Evolutionary conservation across 139 green algal genomes (phyloP).

Genomic region (Trebouxia sp.): DNA sequence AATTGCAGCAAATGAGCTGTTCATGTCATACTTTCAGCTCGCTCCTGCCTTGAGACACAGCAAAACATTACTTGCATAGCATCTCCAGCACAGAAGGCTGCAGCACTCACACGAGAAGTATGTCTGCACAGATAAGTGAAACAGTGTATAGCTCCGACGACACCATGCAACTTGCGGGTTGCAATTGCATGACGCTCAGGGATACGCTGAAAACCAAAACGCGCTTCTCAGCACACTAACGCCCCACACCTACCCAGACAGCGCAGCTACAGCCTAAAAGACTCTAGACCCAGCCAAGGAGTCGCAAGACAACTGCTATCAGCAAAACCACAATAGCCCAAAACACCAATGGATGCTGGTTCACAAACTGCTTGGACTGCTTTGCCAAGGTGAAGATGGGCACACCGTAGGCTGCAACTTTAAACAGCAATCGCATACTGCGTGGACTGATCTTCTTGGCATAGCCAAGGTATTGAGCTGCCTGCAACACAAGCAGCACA

Average conservation of each 20-base stretch:
- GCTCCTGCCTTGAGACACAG: no score
- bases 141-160: background rate
- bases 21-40: no score
- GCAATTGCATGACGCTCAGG: background rate
- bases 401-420: background rate
- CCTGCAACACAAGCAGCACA: constrained; percentile 5
- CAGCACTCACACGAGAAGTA: no score
- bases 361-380: background rate
- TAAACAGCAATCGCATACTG: constrained; percentile 3
- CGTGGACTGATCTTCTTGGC: constrained; percentile 1
- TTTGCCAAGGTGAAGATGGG: background rate
- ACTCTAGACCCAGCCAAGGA: constrained; percentile 1
- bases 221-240: background rate
- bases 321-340: background rate
- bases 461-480: background rate
- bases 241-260: background rate
- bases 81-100: no score
- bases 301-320: background rate
- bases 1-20: no score
- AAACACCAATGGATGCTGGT: background rate
- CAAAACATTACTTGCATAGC: no score
- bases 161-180: no score
- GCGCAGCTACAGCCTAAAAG: background rate
- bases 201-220: background rate
- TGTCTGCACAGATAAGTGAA: background rate